These are phyloP conservation scores for Pestalotiopsis sp. DNA, from an alignment of 2,329 filamentous ascomycete genomes.

Conservation along the genomic window DNA sequence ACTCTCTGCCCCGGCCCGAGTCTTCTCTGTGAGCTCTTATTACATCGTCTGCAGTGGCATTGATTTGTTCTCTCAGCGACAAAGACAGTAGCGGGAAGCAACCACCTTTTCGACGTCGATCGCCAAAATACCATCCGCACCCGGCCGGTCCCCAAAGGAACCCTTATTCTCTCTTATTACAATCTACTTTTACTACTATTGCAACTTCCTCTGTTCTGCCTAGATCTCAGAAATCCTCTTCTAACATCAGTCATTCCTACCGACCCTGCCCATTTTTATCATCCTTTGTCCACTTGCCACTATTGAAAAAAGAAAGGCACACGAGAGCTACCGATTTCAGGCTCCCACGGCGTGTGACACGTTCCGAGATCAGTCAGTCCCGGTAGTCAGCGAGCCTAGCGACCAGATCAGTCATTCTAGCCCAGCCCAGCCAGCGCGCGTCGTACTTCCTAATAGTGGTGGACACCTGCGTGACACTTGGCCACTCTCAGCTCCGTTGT, in stretches of 20 bases:
- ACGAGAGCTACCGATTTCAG: conserved; percentile 17
- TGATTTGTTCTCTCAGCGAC: conserved; percentile 53
- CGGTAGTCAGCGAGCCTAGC: not conserved
- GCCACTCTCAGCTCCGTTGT: conserved; percentile 16
- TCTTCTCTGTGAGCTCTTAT: conserved; percentile 17
- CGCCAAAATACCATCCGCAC: conserved; percentile 16
- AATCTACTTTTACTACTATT: not conserved
- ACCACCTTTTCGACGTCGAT: not conserved
- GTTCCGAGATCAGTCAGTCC: conserved; percentile 14
- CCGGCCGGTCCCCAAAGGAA: conserved; percentile 13
- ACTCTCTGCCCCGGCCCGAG: conserved; percentile 17
- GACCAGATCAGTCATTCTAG: not conserved
- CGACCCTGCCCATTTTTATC: conserved; percentile 17
- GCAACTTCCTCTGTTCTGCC: conserved; percentile 12
- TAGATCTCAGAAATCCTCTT: not conserved
- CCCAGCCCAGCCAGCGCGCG: not conserved
- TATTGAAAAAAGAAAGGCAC: not conserved
- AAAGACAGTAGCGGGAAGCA: conserved; percentile 15
- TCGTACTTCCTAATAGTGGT: not conserved
- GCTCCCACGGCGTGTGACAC: conserved; percentile 30
- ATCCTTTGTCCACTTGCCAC: conserved; percentile 27
- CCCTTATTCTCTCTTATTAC: not conserved
- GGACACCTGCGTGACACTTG: conserved; percentile 34
- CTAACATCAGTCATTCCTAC: conserved; percentile 19
- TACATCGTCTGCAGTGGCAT: conserved; percentile 47